These are phyloP conservation scores for Euphrasia arctica DNA, from an alignment of 305 asterid species.

Conservation along the genomic window DNA sequence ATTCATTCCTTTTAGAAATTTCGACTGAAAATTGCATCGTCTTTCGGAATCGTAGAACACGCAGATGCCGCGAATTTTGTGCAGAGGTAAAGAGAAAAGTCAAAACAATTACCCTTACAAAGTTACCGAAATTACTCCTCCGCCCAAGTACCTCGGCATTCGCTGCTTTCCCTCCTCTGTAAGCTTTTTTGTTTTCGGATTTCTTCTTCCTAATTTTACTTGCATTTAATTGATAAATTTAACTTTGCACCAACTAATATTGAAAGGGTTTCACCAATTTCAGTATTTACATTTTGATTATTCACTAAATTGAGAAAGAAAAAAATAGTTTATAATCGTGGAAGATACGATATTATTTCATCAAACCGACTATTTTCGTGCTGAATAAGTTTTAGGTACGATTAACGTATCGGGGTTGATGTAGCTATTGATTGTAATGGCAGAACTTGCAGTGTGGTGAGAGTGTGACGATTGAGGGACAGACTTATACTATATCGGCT, in stretches of 20 bases:
- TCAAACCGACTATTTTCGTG: too few relatives aligned
- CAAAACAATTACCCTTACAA: constrained; percentile 68
- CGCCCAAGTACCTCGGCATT: constrained; percentile 86
- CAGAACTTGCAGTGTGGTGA: constrained; percentile 93
- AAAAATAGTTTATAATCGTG: not conserved
- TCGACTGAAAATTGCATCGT: constrained; percentile 16
- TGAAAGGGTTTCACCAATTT: not conserved
- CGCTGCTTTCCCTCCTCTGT: constrained; percentile 69
- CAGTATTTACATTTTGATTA: not conserved
- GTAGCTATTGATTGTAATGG: constrained; percentile 24
- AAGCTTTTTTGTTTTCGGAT: constrained; percentile 24
- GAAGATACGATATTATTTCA: too few relatives aligned
- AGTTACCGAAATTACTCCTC: constrained; percentile 79
- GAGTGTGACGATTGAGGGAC: constrained; percentile 79
- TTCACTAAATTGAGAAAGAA: not conserved
- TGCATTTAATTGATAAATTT: constrained; percentile 4
- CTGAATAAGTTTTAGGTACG: too few relatives aligned
- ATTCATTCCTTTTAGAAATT: not conserved
- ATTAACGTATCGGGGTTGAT: constrained; percentile 1
- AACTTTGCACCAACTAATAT: too few relatives aligned
- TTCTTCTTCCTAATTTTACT: constrained; percentile 1
- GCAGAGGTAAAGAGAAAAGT: constrained; percentile 74
- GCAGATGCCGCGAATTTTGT: constrained; percentile 52
- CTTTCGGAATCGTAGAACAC: not conserved
- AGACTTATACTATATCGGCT: constrained; percentile 70